Evolutionary conservation across 768 basidiomycete genomes (phyloP).

Genomic region (Ramaria sp.): DNA sequence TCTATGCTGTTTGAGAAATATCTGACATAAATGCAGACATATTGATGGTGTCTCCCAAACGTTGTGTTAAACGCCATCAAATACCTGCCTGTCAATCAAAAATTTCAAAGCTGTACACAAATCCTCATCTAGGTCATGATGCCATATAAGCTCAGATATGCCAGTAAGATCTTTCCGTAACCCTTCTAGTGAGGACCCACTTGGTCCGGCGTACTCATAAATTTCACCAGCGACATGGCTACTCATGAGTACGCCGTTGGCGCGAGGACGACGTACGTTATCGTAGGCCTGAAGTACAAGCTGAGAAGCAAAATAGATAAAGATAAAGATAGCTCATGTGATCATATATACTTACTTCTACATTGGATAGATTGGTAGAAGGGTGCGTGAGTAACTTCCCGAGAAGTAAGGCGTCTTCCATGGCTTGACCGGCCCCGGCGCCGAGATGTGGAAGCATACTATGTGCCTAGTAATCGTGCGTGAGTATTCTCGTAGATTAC

Average conservation of each 20-base stretch:
- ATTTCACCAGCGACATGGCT: conserved; percentile 33
- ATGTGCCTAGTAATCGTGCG: conserved; percentile 29
- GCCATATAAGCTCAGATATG: conserved; percentile 40
- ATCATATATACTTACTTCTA: conserved; percentile 25
- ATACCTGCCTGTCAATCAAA: neutral
- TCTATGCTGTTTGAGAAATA: too few relatives aligned
- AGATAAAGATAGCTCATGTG: neutral
- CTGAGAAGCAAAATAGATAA: conserved; percentile 19
- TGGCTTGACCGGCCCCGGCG: conserved; percentile 48
- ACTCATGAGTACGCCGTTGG: conserved; percentile 35
- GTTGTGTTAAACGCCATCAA: neutral
- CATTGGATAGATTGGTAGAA: conserved; percentile 26
- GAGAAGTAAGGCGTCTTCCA: conserved; percentile 44
- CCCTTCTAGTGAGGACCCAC: conserved; percentile 19
- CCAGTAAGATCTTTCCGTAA: conserved; percentile 26
- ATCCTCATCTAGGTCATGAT: conserved; percentile 34
- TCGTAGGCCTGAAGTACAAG: conserved; percentile 37
- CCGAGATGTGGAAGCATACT: conserved; percentile 51
- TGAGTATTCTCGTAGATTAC: neutral
- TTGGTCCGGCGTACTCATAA: conserved; percentile 31
- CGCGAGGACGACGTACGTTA: conserved; percentile 32
- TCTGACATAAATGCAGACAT: too few relatives aligned
- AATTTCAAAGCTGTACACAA: conserved; percentile 21
- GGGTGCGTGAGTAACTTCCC: conserved; percentile 35
- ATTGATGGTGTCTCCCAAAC: too few relatives aligned